phyloP scores from a whole-genome alignment of 768 basidiomycete species.

The Boletellus emodensis region DNA sequence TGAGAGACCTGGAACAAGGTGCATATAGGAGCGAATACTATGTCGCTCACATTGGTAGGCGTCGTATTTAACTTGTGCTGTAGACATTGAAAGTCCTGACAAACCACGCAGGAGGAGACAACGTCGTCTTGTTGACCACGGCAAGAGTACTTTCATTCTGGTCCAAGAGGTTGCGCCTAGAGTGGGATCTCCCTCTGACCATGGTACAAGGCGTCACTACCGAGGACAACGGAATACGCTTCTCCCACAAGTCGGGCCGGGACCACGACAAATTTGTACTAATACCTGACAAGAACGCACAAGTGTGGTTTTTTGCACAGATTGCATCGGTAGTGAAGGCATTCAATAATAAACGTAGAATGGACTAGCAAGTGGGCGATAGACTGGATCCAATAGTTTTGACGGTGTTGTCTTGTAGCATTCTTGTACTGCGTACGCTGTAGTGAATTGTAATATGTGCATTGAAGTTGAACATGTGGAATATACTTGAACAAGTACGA shows the following conservation, averaged over 20 bases:
- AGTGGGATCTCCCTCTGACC: conserved; percentile 89
- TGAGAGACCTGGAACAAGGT: conserved; percentile 90
- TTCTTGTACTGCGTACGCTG: conserved; percentile 22
- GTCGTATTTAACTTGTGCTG: background rate
- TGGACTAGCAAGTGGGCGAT: conserved; percentile 43
- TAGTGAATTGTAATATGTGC: conserved; percentile 23
- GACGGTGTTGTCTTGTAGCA: conserved; percentile 20
- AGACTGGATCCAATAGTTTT: conserved; percentile 12
- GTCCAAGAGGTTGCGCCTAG: conserved; percentile 77
- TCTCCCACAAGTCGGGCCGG: conserved; percentile 73
- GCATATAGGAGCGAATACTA: conserved; percentile 80
- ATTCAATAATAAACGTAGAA: conserved; percentile 69
- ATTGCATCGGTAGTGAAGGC: conserved; percentile 72
- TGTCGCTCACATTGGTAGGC: conserved; percentile 86
- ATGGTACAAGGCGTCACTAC: conserved; percentile 84
- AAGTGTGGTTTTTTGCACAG: conserved; percentile 78
- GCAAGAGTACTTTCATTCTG: conserved; percentile 78
- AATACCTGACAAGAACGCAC: conserved; percentile 70
- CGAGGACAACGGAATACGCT: conserved; percentile 88
- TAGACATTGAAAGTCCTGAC: conserved; percentile 11
- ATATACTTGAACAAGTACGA: conserved; percentile 26
- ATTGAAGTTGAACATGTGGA: conserved; percentile 22
- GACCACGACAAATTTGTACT: conserved; percentile 74
- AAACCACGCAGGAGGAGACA: conserved; percentile 80
- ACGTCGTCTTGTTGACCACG: conserved; percentile 74